Percentiles rank a stretch among this genome's conserved stretches.
phyloP scores from a whole-genome alignment of 345 rosid genomes.

The Citrus hindsii region DNA sequence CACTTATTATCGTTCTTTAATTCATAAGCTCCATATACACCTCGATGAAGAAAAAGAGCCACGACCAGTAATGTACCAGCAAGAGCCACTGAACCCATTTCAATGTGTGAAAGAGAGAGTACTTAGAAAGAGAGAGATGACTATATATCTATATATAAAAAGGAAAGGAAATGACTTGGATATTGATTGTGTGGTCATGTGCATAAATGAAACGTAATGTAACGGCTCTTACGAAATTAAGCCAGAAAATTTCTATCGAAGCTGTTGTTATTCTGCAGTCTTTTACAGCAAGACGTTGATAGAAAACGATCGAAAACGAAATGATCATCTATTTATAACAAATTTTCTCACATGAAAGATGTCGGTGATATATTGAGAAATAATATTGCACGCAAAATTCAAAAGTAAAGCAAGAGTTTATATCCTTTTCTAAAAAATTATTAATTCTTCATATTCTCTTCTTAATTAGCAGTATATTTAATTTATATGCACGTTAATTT shows the following conservation, averaged over 20 bases:
- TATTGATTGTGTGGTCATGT: slow-evolving; percentile 4
- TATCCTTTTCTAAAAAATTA: too few relatives aligned
- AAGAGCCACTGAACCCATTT: neutral
- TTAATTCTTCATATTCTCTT: neutral
- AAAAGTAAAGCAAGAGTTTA: too few relatives aligned
- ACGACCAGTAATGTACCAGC: neutral
- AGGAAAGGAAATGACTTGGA: neutral
- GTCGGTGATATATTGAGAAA: too few relatives aligned
- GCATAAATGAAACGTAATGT: neutral
- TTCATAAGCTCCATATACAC: neutral
- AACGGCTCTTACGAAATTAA: neutral
- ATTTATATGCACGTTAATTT: too few relatives aligned
- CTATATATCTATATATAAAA: too few relatives aligned
- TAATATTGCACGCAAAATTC: too few relatives aligned
- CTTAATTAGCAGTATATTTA: neutral
- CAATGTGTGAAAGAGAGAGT: neutral
- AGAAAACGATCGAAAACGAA: neutral
- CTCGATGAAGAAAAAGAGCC: neutral
- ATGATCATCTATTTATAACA: neutral
- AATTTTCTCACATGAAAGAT: neutral
- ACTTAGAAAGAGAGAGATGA: too few relatives aligned
- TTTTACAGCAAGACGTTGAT: neutral
- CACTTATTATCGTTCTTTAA: slow-evolving; percentile 10
- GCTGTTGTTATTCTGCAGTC: neutral
- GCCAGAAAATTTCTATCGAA: neutral